Evolutionary conservation across 192 early-diverging fungal species (phyloP).

Genomic region (Anaeromyces robustus): DNA sequence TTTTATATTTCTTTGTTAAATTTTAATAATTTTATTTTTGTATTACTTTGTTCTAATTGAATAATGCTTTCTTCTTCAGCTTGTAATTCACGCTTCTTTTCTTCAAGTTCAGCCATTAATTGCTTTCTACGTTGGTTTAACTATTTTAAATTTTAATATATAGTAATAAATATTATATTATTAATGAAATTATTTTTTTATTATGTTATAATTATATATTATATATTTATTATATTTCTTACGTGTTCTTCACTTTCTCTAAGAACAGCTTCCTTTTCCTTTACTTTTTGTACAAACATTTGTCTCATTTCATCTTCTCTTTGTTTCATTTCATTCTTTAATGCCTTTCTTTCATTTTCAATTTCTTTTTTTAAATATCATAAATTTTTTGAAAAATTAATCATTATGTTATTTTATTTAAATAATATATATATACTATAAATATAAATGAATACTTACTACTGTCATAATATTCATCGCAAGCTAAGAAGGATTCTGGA

Average conservation of each 20-base stretch:
- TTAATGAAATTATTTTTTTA: too few species aligned
- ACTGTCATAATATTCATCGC: conserved; percentile 56
- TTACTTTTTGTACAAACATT: conserved; percentile 37
- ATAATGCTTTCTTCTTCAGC: background rate
- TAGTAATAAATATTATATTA: too few species aligned
- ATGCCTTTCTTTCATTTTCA: conserved; percentile 36
- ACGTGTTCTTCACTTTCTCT: conserved; percentile 21
- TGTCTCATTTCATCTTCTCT: conserved; percentile 58
- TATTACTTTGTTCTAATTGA: background rate
- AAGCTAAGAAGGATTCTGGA: conserved; percentile 61
- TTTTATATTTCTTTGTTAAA: too few species aligned
- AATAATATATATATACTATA: too few species aligned
- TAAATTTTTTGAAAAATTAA: background rate
- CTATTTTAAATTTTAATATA: background rate
- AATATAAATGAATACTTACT: background rate
- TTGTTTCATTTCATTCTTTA: conserved; percentile 53
- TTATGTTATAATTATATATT: too few species aligned
- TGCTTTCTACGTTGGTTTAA: background rate
- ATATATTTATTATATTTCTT: background rate
- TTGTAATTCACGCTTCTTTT: background rate
- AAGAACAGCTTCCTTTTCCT: conserved; percentile 40
- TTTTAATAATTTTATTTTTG: background rate
- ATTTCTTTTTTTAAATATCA: conserved; percentile 26
- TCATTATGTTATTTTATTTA: too few species aligned
- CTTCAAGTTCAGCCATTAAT: background rate